Conservation (phyloP, 2,329 filamentous ascomycete genomes). For the Xenoacremonium recifei region DNA sequence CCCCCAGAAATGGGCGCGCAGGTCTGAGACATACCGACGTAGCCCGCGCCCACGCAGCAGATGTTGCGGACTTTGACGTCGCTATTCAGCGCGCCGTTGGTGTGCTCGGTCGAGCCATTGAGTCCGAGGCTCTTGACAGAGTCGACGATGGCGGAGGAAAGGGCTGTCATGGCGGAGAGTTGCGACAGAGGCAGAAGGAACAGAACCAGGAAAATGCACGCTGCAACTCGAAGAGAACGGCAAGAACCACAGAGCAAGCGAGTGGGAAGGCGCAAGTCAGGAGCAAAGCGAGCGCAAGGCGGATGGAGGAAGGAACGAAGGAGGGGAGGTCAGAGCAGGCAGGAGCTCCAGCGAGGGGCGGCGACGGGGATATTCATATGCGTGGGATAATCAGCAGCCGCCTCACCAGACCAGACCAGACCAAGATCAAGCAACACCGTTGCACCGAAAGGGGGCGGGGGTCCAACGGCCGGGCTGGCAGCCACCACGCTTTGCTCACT, state of each 20-base stretch:
- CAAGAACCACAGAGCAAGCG: background rate
- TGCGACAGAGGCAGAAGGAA: background rate
- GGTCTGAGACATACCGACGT: slow-evolving; percentile 63
- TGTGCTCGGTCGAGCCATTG: slow-evolving; percentile 29
- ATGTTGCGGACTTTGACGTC: slow-evolving; percentile 53
- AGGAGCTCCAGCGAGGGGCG: slow-evolving; percentile 7
- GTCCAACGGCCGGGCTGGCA: too few species aligned
- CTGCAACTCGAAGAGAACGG: background rate
- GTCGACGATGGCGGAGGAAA: slow-evolving; percentile 18
- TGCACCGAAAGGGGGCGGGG: background rate
- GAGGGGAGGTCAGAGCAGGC: slow-evolving; percentile 13
- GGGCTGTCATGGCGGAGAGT: background rate
- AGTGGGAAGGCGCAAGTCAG: background rate
- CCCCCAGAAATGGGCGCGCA: background rate
- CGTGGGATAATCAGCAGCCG: too few species aligned
- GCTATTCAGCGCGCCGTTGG: slow-evolving; percentile 27
- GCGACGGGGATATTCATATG: too few species aligned
- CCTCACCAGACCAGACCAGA: too few species aligned
- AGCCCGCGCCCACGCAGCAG: slow-evolving; percentile 74
- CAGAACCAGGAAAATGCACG: background rate
- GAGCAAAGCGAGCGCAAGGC: slow-evolving; percentile 11
- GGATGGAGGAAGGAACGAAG: slow-evolving; percentile 8
- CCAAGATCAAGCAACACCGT: too few species aligned
- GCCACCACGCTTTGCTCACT: too few species aligned
- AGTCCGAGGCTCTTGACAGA: slow-evolving; percentile 31